A percentile compares a stretch with the other conserved stretches of the same genome.
Conservation (phyloP, 805 yeast genomes). For the Nakazawaea ishiwadae region DNA sequence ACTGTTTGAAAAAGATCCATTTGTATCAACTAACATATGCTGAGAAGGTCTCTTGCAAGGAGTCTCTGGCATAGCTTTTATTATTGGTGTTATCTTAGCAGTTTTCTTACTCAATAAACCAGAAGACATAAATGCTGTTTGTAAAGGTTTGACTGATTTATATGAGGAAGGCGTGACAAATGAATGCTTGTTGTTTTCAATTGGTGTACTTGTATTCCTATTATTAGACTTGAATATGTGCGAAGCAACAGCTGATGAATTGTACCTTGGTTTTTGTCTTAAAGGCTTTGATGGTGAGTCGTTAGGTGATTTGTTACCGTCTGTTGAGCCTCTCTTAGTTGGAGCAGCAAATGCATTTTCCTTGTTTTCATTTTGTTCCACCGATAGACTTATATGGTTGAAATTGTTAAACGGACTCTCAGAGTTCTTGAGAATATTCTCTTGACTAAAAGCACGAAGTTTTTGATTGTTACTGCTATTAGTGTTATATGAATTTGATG, state of each 20-base stretch:
- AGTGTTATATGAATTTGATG: neutral
- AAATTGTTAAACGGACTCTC: slow-evolving; percentile 2
- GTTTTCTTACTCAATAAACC: slow-evolving; percentile 67
- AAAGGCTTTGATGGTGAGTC: slow-evolving; percentile 29
- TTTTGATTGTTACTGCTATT: neutral
- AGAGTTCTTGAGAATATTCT: too few species aligned
- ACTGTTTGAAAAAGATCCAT: slow-evolving; percentile 19
- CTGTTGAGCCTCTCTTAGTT: slow-evolving; percentile 12
- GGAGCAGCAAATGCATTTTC: slow-evolving; percentile 11
- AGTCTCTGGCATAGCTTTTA: slow-evolving; percentile 50
- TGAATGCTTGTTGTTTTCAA: slow-evolving; percentile 13
- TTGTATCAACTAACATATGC: slow-evolving; percentile 21
- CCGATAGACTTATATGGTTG: too few species aligned
- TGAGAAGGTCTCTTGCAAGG: slow-evolving; percentile 48
- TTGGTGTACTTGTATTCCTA: slow-evolving; percentile 10
- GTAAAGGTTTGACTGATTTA: slow-evolving; percentile 75
- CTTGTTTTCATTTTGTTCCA: slow-evolving; percentile 1
- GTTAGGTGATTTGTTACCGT: slow-evolving; percentile 17
- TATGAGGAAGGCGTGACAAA: slow-evolving; percentile 52
- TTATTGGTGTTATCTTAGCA: slow-evolving; percentile 7
- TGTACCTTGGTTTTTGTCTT: slow-evolving; percentile 21
- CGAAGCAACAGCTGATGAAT: slow-evolving; percentile 9
- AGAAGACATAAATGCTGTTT: slow-evolving; percentile 73
- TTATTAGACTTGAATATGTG: slow-evolving; percentile 6
- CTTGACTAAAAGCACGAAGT: too few species aligned